Evolutionary conservation across 768 basidiomycete species (phyloP), one percentile per base, ranked within the genome.

Genomic region (Suillus lakei): DNA sequence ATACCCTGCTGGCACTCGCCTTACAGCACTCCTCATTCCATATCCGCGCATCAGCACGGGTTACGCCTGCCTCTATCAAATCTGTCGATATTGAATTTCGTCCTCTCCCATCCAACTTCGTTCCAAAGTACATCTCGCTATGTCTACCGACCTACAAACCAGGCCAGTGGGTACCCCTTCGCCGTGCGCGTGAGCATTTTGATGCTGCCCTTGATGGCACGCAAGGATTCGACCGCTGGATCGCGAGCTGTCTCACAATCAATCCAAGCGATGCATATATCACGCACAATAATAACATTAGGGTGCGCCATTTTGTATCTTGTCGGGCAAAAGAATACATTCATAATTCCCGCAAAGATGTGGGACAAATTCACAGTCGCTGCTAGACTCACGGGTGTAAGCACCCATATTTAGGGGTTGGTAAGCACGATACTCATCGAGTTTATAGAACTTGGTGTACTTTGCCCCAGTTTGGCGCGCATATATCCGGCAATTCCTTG

Each of bases 281-380:
- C 5, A 92, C 88, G 2, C 88, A 92, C 66, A 91, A 91, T 61
- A 91, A 89, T 5, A 81, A 88, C 12, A 77, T 81, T 3, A 90
- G 91, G 84, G 91, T 87, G 62, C 12, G 70, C 43, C 26, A 26
- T 12, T 18, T 23, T 36, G 13, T 44, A 15, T 36, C 9, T 36
- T 32, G 41, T 10, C 46, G 1, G 36, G 18, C 48, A 59, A 41
- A 46, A 12, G 53, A n/a, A 50, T 53, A 23, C 34, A 55, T 8
- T 62, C 61, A 41, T 62, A 26, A 43, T 62, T 6, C 21, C 23
- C 12, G 44, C 23, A 41, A 64, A 92, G 91, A 93, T 93, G 56
- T 93, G 92, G 92, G 73, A 85, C 51, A 91, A 91, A 67, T 93
- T 94, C 71, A 68, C 71, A 18, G 86, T 79, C 70, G 88, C 84